Evolutionary conservation across 805 yeast genomes (phyloP).

Genomic region (Yueomyces sp.): DNA sequence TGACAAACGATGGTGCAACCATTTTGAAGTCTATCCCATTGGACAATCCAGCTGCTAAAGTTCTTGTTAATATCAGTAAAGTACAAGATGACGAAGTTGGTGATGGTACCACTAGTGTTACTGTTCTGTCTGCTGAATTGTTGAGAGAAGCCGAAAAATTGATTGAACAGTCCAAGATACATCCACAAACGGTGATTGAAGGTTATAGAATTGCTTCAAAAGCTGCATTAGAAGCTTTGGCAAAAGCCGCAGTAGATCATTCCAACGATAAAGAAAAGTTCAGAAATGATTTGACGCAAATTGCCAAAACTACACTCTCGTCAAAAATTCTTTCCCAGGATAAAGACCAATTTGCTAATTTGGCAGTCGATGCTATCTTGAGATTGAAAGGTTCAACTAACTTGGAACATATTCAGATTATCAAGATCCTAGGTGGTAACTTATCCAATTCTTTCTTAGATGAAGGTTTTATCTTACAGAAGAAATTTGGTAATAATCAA

Average conservation of each 20-base stretch:
- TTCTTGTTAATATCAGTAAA: constrained; percentile 84
- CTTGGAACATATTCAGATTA: constrained; percentile 83
- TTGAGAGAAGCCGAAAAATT: constrained; percentile 89
- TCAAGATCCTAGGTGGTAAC: constrained; percentile 88
- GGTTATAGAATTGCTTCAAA: constrained; percentile 83
- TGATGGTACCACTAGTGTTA: constrained; percentile 96
- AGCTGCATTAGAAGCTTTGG: constrained; percentile 77
- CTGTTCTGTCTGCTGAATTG: constrained; percentile 80
- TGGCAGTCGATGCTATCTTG: constrained; percentile 90
- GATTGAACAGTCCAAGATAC: constrained; percentile 74
- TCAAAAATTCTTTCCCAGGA: constrained; percentile 93
- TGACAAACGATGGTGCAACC: constrained; percentile 98
- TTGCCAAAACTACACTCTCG: constrained; percentile 87
- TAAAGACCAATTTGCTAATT: constrained; percentile 72
- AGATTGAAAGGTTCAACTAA: constrained; percentile 79
- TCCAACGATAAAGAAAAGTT: constrained; percentile 43
- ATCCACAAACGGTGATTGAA: constrained; percentile 94
- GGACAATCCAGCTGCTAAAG: constrained; percentile 95
- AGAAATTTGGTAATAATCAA: constrained; percentile 88
- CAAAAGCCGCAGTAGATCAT: constrained; percentile 63
- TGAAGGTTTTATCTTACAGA: constrained; percentile 88
- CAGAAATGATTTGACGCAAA: constrained; percentile 65
- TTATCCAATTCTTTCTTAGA: constrained; percentile 85
- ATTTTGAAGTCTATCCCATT: constrained; percentile 86
- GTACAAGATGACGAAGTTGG: constrained; percentile 98